Evolutionary conservation across 2,329 filamentous ascomycete genomes (phyloP), one percentile per base, ranked within the genome.

Genomic region (Ceratocystis lukuohia): DNA sequence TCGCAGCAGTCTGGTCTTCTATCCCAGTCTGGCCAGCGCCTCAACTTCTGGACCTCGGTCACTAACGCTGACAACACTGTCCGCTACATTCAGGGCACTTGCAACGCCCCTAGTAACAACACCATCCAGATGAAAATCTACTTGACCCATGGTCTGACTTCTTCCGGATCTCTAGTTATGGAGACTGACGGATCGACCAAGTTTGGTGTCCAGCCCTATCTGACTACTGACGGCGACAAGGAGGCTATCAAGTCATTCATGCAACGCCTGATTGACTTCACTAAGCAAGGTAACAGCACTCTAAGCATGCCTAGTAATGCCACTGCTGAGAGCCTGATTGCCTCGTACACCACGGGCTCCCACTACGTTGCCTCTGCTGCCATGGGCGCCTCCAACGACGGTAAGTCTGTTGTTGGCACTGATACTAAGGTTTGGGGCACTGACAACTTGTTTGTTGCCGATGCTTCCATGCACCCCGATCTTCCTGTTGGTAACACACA

Each of bases 391-490:
- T 12, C 65, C 25, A 75, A 74, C 20, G 76, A 76, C 62, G 84
- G 84, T 17, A 79, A 77, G 6, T 77, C 83, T 1, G 85, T 88
- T 1, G 85, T 88, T 0, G 85, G 88, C 70, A 72, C 78, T 8
- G 77, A 88, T 74, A 82, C 84, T 67, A 82, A 81, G 74, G 84
- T 88, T 4, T 88, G 83, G 71, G 85, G 85, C 53, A 88, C 83
- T 0, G 83, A 87, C 71, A 88, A 88, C 74, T 76, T 88, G 57
- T 87, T 85, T 71, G 81, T 88, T 17, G 83, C 88, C 4, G 86
- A 89, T 71, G 86, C 82, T 0, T 82, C 81, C 67, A 85, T 89
- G 71, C 86, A 88, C 76, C 86, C 87, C 0, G 86, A 86, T 69
- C 82, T 88, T 69, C 80, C 84, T 2, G 85, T 84, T 0, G 84